Base-by-base conservation (phyloP, 805 yeast species). In the Yarrowia hollandica region DNA sequence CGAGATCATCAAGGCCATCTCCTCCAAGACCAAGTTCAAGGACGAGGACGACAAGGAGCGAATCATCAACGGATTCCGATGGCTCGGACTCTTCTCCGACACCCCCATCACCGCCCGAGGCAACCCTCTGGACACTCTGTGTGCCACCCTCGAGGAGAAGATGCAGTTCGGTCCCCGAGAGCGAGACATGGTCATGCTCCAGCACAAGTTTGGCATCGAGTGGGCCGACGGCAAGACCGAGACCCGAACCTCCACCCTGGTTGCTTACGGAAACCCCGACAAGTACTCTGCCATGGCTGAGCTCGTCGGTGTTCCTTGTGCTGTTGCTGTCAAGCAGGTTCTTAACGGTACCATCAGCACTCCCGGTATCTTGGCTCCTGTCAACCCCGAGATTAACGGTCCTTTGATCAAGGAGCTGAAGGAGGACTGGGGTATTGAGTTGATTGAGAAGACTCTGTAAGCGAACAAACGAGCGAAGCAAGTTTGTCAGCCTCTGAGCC, bases 231-330 rank as follows among this genome's bases (percentile, higher is more conserved):
- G 98, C 66, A 74, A 83, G 65, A 82, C 80, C 60, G 98, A 94
- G 78, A 82, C 86, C 63, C 90, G 98, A 81, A 91, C 98, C 61
- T 88, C 97, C 18, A 94, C 99, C 62, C 79, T 94, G 71, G 92
- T 91, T 33, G 96, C 90, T 75, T 89, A 88, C 75, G 99, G 99
- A 78, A 77, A 82, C 63, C 78, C 79, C 59, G 90, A 91, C 62
- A 92, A 94, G 59, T 94, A 92, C 84, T 86, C 96, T 37, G 91
- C 98, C 31, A 94, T 94, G 99, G 99, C 99, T 66, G 91, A 92
- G 73, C 82, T 89, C 64, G 99, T 94, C 60, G 99, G 99, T 79
- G 92, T 90, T 64, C 99, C 99, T 66, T 92, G 96, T 77, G 97
- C 97, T 59, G 96, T 94, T 72, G 99, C 98, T 26, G 80, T 87